phyloP scores from a whole-genome alignment of 495 filamentous ascomycete species.

The Aspergillus taichungensis region DNA sequence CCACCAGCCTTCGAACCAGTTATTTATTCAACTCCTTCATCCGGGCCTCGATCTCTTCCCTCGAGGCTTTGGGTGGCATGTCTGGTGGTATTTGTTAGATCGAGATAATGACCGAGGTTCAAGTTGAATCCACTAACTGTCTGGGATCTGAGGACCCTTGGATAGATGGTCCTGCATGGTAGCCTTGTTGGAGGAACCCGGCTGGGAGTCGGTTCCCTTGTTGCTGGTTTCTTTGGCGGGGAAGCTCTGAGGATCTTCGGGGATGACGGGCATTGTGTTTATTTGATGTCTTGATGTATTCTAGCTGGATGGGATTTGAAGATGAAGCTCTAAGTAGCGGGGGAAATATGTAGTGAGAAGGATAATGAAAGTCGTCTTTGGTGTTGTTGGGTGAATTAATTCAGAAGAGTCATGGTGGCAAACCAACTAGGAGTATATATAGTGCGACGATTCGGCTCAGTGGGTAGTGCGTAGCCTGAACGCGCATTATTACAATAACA shows the following conservation, averaged over 20 bases:
- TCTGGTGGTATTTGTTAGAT: conserved; percentile 19
- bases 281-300: not conserved
- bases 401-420: no score
- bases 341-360: no score
- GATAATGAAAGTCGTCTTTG: no score
- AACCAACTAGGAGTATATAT: no score
- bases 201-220: conserved; percentile 13
- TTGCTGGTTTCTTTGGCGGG: conserved; percentile 14
- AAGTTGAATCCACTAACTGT: conserved; percentile 21
- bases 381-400: no score
- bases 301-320: not conserved
- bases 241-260: conserved; percentile 19
- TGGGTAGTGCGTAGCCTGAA: no score
- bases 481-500: no score
- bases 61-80: conserved; percentile 49
- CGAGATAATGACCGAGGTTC: conserved; percentile 1
- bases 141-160: conserved; percentile 39
- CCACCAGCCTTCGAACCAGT: no score
- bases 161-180: conserved; percentile 26
- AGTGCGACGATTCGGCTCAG: no score
- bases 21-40: conserved; percentile 58
- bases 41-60: conserved; percentile 57
- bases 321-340: not conserved
- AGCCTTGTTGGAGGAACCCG: conserved; percentile 21
- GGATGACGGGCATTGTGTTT: conserved; percentile 27